Conservation (phyloP, 257 asterid species). For the Forsythia suspensa region DNA sequence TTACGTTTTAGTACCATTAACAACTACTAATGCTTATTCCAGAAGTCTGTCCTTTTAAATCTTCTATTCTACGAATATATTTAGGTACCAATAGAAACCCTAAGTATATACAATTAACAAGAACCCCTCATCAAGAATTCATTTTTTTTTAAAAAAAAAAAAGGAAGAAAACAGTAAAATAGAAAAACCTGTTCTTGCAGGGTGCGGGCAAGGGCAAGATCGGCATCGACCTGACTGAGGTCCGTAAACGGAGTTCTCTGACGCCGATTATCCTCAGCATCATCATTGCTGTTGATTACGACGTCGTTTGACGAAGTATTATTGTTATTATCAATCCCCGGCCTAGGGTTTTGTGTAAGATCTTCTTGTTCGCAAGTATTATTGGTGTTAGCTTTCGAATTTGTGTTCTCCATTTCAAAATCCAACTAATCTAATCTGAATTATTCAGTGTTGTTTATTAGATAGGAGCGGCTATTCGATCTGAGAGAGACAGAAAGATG, state of each 20-base stretch:
- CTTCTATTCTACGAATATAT: not conserved
- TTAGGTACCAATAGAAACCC: not conserved
- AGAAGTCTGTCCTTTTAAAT: not conserved
- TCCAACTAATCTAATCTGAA: not conserved
- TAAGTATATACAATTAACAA: not conserved
- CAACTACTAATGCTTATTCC: not conserved
- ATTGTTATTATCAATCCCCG: not conserved
- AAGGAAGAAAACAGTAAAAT: not conserved
- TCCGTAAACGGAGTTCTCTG: conserved; percentile 77
- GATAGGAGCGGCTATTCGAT: not conserved
- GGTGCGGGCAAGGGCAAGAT: conserved; percentile 94
- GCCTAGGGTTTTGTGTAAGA: conserved; percentile 33
- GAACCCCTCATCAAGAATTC: not conserved
- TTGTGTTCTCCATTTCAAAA: conserved; percentile 42
- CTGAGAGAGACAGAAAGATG: not conserved
- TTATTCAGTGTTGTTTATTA: not conserved
- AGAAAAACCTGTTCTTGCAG: conserved; percentile 82
- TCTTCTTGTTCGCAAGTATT: conserved; percentile 29
- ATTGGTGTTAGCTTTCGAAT: conserved; percentile 27
- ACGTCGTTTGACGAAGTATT: not conserved
- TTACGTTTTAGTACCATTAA: not conserved
- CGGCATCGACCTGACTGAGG: conserved; percentile 91
- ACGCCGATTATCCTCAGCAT: conserved; percentile 35
- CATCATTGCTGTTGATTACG: conserved; percentile 5
- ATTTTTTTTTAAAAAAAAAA: not conserved